Percentiles rank a stretch among this genome's conserved stretches.
Conservation (phyloP, 805 yeast species). For the Brettanomyces naardenensis region DNA sequence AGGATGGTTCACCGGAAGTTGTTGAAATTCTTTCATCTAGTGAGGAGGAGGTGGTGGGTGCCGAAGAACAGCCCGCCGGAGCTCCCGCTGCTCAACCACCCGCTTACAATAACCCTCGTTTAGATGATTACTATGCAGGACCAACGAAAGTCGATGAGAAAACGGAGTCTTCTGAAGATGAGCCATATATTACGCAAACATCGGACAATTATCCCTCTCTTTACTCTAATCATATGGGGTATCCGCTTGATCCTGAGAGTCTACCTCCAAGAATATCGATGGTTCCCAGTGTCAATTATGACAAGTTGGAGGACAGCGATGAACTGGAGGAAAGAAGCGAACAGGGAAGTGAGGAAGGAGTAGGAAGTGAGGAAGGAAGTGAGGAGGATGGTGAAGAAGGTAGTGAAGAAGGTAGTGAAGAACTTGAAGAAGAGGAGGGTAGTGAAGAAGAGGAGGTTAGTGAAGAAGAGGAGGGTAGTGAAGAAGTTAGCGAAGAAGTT, state of each 20-base stretch:
- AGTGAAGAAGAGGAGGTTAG: constrained; percentile 7
- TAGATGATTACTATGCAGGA: constrained; percentile 4
- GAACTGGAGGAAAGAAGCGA: neutral
- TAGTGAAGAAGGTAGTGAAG: neutral
- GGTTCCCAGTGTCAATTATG: neutral
- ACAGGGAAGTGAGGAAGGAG: neutral
- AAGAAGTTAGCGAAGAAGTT: constrained; percentile 1
- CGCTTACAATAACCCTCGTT: neutral
- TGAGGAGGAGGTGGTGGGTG: constrained; percentile 10
- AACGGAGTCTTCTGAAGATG: too few species aligned
- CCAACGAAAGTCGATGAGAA: too few species aligned
- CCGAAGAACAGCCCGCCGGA: too few species aligned
- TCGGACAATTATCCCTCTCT: too few species aligned
- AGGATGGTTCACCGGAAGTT: constrained; percentile 1
- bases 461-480: constrained; percentile 4
- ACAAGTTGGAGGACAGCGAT: too few species aligned
- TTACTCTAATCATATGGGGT: too few species aligned
- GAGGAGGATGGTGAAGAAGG: constrained; percentile 1
- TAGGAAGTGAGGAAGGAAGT: neutral
- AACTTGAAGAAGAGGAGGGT: constrained; percentile 5
- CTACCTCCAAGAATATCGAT: neutral
- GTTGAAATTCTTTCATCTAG: constrained; percentile 11
- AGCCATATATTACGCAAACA: too few species aligned
- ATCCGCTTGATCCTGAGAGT: too few species aligned
- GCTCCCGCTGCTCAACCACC: too few species aligned